These are phyloP conservation scores for Teratosphaeria epicoccoides DNA, from an alignment of 2,329 filamentous ascomycete species.

Conservation along the genomic window DNA sequence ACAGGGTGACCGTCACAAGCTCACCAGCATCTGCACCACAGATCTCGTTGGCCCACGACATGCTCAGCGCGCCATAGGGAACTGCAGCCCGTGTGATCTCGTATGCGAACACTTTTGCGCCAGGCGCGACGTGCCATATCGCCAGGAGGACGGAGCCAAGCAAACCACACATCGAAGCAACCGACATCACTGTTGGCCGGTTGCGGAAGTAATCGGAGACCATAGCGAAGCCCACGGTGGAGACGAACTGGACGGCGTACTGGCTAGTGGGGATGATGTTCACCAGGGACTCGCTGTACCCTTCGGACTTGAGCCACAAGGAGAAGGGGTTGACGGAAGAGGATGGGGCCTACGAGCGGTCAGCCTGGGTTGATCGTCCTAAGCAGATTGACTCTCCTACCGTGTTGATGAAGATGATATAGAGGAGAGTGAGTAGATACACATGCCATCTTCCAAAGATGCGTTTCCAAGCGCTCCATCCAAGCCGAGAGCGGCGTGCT, in stretches of 20 bases:
- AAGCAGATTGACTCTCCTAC: background rate
- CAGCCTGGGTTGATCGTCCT: constrained; percentile 15
- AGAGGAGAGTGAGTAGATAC: constrained; percentile 47
- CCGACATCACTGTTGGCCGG: constrained; percentile 17
- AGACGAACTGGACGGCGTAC: constrained; percentile 45
- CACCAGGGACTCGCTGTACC: constrained; percentile 44
- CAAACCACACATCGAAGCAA: constrained; percentile 3
- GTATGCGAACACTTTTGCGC: constrained; percentile 26
- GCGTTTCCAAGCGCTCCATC: background rate
- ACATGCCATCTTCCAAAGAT: constrained; percentile 58
- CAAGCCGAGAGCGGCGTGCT: background rate
- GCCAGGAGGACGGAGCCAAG: constrained; percentile 21
- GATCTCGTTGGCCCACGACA: constrained; percentile 35
- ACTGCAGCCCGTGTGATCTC: constrained; percentile 22
- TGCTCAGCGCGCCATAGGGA: constrained; percentile 24
- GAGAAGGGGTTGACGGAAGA: constrained; percentile 40
- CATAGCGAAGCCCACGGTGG: constrained; percentile 56
- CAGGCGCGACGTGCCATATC: constrained; percentile 23
- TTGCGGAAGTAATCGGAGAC: constrained; percentile 50
- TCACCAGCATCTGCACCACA: background rate
- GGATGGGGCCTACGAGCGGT: constrained; percentile 38
- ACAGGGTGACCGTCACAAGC: background rate
- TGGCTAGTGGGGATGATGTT: constrained; percentile 44
- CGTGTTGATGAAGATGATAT: constrained; percentile 53
- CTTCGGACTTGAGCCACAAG: constrained; percentile 31